A percentile compares a stretch with the other conserved stretches of the same genome.
These are phyloP conservation scores for Fusarium sp. DNA, from an alignment of 2,329 filamentous ascomycete genomes.

Conservation along the genomic window DNA sequence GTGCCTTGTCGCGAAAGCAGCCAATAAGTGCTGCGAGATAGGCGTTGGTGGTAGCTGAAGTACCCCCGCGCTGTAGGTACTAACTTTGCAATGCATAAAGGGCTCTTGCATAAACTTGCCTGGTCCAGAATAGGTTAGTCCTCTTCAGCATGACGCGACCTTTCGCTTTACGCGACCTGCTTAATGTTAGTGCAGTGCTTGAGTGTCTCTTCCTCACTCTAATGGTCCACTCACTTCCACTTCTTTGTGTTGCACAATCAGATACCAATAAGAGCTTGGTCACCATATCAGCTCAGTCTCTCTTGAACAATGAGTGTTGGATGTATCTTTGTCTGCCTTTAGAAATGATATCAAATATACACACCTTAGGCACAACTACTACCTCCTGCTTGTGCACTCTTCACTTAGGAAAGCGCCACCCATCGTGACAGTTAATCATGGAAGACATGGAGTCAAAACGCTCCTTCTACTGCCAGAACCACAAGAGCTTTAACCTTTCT, in stretches of 20 bases:
- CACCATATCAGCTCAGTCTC: no score
- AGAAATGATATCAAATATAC: no score
- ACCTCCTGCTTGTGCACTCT: not conserved
- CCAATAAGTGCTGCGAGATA: conserved; percentile 17
- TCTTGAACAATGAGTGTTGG: no score
- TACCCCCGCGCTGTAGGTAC: conserved; percentile 10
- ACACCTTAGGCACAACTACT: no score
- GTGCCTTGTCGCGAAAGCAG: conserved; percentile 12
- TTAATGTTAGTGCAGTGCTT: conserved; percentile 4
- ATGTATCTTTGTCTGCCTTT: no score
- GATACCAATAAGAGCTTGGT: no score
- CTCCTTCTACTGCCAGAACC: not conserved
- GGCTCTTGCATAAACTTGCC: not conserved
- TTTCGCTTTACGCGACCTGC: conserved; percentile 13
- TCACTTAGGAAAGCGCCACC: not conserved
- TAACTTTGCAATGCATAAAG: conserved; percentile 25
- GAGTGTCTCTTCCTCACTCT: not conserved
- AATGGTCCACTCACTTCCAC: not conserved
- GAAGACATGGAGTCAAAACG: not conserved
- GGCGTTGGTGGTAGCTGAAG: not conserved
- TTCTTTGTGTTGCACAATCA: not conserved
- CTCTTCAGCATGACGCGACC: conserved; percentile 1
- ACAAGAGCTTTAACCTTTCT: not conserved
- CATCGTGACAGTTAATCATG: not conserved
- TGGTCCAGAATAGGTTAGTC: conserved; percentile 8